phyloP scores from a whole-genome alignment of 345 rosid species.

The Eucalyptus marginata region DNA sequence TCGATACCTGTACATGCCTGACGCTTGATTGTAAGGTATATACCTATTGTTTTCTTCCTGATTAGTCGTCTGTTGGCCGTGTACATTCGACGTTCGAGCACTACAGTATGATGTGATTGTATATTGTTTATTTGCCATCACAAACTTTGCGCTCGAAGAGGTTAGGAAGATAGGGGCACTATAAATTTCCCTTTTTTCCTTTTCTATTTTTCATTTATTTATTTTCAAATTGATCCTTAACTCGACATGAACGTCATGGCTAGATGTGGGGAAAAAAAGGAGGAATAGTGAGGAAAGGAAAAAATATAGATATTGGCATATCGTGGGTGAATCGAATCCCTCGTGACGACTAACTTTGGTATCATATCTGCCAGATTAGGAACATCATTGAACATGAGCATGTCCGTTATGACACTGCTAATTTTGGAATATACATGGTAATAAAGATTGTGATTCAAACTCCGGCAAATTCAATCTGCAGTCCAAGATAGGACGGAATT shows the following conservation, averaged over 20 bases:
- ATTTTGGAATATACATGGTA: not conserved
- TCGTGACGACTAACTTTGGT: not conserved
- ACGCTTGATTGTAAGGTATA: not conserved
- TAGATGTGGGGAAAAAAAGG: not conserved
- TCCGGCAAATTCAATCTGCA: not conserved
- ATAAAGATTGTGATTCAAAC: not conserved
- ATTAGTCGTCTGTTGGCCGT: not conserved
- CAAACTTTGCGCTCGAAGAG: not conserved
- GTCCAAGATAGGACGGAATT: not conserved
- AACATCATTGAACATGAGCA: not conserved
- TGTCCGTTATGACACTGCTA: not conserved
- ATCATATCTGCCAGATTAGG: not conserved
- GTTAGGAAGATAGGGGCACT: not conserved
- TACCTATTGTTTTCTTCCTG: not conserved
- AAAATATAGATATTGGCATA: not conserved
- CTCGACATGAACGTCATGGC: not conserved
- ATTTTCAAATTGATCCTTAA: not conserved
- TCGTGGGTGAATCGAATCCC: not conserved
- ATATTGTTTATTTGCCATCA: not conserved
- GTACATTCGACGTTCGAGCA: not conserved
- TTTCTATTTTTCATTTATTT: not conserved
- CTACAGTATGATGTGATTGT: not conserved
- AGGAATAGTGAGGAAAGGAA: not conserved
- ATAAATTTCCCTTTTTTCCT: not conserved
- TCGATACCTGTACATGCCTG: conserved; percentile 79